Percentiles rank a stretch among this genome's conserved stretches.
These are phyloP conservation scores for Nicotiana rustica DNA, from an alignment of 305 asterid genomes.

Conservation along the genomic window DNA sequence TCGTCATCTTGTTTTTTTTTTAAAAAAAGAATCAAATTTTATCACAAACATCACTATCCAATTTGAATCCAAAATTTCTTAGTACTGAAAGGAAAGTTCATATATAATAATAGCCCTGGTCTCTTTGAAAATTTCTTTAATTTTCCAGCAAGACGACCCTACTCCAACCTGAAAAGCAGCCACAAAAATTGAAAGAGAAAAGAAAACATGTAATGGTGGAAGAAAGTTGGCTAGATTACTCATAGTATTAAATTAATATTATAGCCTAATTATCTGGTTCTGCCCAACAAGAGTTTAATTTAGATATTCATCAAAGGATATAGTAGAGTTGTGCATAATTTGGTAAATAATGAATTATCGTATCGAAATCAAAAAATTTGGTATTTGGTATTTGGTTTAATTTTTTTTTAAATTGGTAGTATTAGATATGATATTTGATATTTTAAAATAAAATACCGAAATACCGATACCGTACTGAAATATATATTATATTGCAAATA, in stretches of 20 bases:
- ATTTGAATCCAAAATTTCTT: not conserved
- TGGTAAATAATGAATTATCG: no score
- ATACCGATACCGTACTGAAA: no score
- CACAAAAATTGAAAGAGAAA: not conserved
- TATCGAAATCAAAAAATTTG: no score
- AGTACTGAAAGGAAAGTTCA: not conserved
- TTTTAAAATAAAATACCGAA: no score
- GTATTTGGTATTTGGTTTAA: no score
- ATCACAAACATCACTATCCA: not conserved
- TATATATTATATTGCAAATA: no score
- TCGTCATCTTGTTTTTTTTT: not conserved
- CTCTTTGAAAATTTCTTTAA: no score
- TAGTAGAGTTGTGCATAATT: no score
- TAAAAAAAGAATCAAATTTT: not conserved
- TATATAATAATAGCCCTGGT: not conserved
- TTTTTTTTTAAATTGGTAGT: no score
- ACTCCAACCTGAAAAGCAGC: conserved; percentile 11
- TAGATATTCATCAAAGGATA: not conserved
- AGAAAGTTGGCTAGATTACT: not conserved
- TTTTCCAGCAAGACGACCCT: conserved; percentile 2
- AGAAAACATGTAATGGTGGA: not conserved
- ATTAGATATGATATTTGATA: no score
- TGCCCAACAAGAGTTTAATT: not conserved
- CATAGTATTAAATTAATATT: not conserved
- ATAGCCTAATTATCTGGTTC: not conserved